A percentile compares a stretch with the other conserved stretches of the same genome.
These are phyloP conservation scores for Cryoendolithus antarcticus DNA, from an alignment of 2,329 filamentous ascomycete genomes.

Conservation along the genomic window DNA sequence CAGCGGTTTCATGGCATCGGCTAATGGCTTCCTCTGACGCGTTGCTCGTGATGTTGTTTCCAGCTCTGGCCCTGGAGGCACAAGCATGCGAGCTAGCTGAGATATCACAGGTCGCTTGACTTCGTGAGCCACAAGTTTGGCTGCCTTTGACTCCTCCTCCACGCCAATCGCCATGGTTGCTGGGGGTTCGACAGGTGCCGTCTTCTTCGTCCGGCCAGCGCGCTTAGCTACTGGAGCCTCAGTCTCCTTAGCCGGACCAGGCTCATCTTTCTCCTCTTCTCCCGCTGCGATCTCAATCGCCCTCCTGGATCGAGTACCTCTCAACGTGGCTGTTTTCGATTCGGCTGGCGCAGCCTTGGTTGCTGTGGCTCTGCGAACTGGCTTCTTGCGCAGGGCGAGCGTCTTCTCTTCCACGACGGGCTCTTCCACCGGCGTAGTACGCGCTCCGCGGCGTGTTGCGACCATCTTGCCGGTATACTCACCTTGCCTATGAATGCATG, in stretches of 20 bases:
- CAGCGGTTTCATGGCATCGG: constrained; percentile 10
- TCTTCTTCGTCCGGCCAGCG: constrained; percentile 1
- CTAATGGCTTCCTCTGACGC: constrained; percentile 2
- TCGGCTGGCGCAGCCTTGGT: constrained; percentile 10
- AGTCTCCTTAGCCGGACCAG: constrained; percentile 5
- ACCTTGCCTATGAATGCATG: too few species aligned
- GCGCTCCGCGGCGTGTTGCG: constrained; percentile 22
- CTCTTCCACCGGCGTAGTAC: constrained; percentile 10
- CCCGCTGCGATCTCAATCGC: constrained; percentile 9
- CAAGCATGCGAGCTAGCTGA: neutral
- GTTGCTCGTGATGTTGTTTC: constrained; percentile 3
- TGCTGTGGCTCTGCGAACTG: constrained; percentile 20
- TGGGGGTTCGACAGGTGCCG: constrained; percentile 4
- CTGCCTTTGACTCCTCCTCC: constrained; percentile 7
- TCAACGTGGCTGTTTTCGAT: constrained; percentile 4
- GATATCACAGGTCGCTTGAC: constrained; percentile 1
- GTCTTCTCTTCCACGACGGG: constrained; percentile 7
- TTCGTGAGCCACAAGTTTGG: constrained; percentile 4
- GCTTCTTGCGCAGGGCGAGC: constrained; percentile 20
- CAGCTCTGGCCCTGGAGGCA: constrained; percentile 2
- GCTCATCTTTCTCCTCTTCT: constrained; percentile 4
- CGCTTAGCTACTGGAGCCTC: constrained; percentile 3
- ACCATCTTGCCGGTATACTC: constrained; percentile 17
- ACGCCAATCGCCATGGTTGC: constrained; percentile 6
- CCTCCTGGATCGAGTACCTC: constrained; percentile 13